A percentile compares a stretch with the other conserved stretches of the same genome.
phyloP scores from a whole-genome alignment of 306 rosid species.

The Astragalus membranaceus region DNA sequence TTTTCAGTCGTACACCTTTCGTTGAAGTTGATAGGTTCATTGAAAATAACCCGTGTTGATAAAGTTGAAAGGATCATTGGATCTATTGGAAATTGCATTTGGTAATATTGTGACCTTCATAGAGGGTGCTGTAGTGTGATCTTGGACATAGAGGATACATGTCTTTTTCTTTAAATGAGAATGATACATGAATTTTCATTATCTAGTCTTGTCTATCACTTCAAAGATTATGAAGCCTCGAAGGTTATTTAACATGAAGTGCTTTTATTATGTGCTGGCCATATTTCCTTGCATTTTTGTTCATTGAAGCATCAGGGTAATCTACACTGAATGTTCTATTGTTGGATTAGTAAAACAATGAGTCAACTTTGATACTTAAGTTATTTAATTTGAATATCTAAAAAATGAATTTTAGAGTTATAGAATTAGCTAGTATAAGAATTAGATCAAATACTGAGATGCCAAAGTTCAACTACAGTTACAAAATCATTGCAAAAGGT shows the following conservation, averaged over 20 bases:
- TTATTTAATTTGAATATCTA: neutral
- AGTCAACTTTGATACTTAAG: neutral
- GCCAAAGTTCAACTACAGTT: too few species aligned
- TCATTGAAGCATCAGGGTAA: conserved; percentile 97
- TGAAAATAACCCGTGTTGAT: conserved; percentile 45
- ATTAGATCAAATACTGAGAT: too few species aligned
- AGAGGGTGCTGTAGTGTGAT: too few species aligned
- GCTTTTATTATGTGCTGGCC: conserved; percentile 51
- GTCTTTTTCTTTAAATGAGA: too few species aligned
- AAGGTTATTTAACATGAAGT: conserved; percentile 18
- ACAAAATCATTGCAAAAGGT: neutral
- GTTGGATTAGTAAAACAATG: neutral
- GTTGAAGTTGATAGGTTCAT: conserved; percentile 42
- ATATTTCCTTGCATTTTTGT: conserved; percentile 97
- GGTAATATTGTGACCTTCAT: too few species aligned
- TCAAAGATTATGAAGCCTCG: too few species aligned
- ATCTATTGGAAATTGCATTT: too few species aligned
- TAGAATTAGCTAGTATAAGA: neutral
- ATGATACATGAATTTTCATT: too few species aligned
- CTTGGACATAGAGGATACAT: too few species aligned
- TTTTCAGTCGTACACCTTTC: conserved; percentile 30
- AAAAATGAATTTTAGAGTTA: neutral
- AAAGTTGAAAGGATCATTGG: too few species aligned
- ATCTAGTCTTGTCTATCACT: too few species aligned
- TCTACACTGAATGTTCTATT: neutral